Conservation (phyloP, 176 grass and related monocot genomes). For the Tillandsia leiboldiana region DNA sequence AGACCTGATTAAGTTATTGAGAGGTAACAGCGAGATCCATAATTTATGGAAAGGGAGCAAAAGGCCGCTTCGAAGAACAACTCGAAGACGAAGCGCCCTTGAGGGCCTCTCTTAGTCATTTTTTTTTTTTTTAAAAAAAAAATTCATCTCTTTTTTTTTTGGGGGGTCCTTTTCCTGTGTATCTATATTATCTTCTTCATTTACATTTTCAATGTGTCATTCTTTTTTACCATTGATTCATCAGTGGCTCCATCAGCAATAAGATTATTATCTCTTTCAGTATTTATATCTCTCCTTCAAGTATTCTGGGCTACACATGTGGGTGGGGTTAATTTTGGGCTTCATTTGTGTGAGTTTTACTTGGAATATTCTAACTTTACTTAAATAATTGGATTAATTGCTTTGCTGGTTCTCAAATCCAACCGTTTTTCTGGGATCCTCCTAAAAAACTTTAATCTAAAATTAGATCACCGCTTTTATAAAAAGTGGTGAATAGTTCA, state of each 20-base stretch:
- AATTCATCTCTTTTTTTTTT: background rate
- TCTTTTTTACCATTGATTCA: slow-evolving; percentile 6
- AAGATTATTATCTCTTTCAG: background rate
- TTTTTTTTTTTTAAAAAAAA: too few relatives aligned
- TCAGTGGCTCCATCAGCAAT: slow-evolving; percentile 1
- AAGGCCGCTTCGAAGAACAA: slow-evolving; percentile 48
- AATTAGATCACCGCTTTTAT: too few relatives aligned
- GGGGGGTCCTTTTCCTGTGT: background rate
- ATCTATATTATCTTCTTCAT: background rate
- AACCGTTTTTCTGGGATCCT: too few relatives aligned
- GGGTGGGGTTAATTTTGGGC: too few relatives aligned
- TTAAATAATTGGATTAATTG: too few relatives aligned
- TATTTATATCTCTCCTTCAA: background rate
- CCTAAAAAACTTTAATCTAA: too few relatives aligned
- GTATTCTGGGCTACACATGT: background rate
- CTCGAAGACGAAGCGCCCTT: slow-evolving; percentile 50
- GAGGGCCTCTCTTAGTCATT: slow-evolving; percentile 20
- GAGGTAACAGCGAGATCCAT: slow-evolving; percentile 28
- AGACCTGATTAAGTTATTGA: slow-evolving; percentile 58
- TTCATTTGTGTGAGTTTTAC: too few relatives aligned
- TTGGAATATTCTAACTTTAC: too few relatives aligned
- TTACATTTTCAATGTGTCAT: background rate
- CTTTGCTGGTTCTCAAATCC: too few relatives aligned
- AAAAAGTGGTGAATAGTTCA: too few relatives aligned
- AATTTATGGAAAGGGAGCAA: slow-evolving; percentile 45